Evolutionary conservation across 305 asterid genomes (phyloP), one percentile per base, ranked within the genome.

Genomic region (Fraxinus paxiana): DNA sequence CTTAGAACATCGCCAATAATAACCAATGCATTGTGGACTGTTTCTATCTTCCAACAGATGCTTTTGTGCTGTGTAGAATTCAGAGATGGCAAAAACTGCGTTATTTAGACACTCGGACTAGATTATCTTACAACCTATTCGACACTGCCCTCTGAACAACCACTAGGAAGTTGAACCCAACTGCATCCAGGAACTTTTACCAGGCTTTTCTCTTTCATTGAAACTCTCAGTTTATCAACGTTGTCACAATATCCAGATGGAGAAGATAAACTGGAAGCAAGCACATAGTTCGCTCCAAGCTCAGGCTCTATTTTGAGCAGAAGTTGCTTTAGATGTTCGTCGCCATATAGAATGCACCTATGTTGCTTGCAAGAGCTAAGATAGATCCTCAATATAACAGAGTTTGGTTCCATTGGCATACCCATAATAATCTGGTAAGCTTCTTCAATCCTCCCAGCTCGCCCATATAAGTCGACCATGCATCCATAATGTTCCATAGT

Each of bases 401-500:
- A 82, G 54, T 90, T 92, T 8, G 97, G 94, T 84, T 89, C 90
- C 85, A 86, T 81, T 0, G 92, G 90, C 96, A 91, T 91, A 85
- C 86, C 82, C 86, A 22, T 79, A 15, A 93, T 88, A 37, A 88
- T 77, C 82, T 56, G 83, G 80, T 91, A 89, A 84, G 96, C 97
- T 83, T 86, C 90, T 83, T 88, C 89, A 6, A 90, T 83, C 86
- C 78, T 83, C 76, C 96, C 91, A 74, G 88, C 89, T 26, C 92
- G 91, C 41, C 96, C 93, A 56, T 88, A 84, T 83, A 93, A 84
- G 77, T 93, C 92, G 51, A 91, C 92, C 92, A 90, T 85, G 83
- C 96, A 93, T 80, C 96, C 90, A 17, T 87, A 91, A 59, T 91
- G 93, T 84, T 93, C 95, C 94, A 92, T 84, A 22, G 88, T 86